phyloP scores from a whole-genome alignment of 208 protist species.

The Trypanosoma mega region DNA sequence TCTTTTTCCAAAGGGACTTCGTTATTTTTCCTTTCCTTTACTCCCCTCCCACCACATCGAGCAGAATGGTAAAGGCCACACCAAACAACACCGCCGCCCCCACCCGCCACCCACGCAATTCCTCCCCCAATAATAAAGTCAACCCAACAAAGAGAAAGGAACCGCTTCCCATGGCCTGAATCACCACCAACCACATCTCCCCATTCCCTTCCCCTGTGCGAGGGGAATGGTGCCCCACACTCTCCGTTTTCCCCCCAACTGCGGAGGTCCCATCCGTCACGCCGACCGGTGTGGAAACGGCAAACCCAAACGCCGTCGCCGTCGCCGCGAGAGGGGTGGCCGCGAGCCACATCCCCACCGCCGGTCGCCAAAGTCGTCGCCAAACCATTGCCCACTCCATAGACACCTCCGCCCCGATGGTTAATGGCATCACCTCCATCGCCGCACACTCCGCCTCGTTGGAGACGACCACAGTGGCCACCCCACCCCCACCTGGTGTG shows the following conservation, averaged over 20 bases:
- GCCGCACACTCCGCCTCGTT: neutral
- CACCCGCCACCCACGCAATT: constrained; percentile 32
- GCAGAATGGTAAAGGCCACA: constrained; percentile 29
- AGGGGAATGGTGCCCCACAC: too few relatives aligned
- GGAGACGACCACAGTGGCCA: too few relatives aligned
- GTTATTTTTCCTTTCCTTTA: constrained; percentile 4
- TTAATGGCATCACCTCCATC: neutral
- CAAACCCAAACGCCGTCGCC: constrained; percentile 4
- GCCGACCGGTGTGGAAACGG: too few relatives aligned
- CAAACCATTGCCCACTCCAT: neutral
- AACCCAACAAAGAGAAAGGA: constrained; percentile 70
- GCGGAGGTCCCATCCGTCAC: too few relatives aligned
- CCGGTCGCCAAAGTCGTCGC: neutral
- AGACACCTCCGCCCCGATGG: too few relatives aligned
- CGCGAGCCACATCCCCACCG: constrained; percentile 29
- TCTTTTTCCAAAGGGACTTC: neutral
- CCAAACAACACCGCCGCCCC: constrained; percentile 38
- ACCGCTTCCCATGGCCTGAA: constrained; percentile 59
- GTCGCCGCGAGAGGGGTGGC: constrained; percentile 46
- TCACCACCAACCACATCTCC: constrained; percentile 14
- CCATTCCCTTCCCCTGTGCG: neutral
- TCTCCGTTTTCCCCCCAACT: too few relatives aligned
- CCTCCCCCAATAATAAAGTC: constrained; percentile 43
- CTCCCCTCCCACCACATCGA: constrained; percentile 29
- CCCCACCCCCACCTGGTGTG: too few relatives aligned